A percentile compares a stretch with the other conserved stretches of the same genome.
These are phyloP conservation scores for Furcasterigmium furcatum DNA, from an alignment of 2,329 filamentous ascomycete genomes.

Conservation along the genomic window DNA sequence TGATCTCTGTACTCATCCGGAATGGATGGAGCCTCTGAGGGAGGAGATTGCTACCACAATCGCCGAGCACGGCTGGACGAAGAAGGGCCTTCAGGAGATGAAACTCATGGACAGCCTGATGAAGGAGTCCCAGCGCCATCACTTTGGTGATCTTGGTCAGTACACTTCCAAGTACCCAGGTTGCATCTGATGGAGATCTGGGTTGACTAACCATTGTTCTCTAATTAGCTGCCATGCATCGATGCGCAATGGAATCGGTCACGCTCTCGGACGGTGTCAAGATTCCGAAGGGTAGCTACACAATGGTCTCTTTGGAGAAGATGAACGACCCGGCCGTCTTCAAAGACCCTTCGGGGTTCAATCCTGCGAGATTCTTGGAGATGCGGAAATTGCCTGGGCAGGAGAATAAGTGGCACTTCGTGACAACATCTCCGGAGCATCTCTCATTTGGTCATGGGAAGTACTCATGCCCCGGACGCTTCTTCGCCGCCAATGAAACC, in stretches of 20 bases:
- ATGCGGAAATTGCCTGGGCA: conserved; percentile 4
- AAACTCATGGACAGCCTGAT: conserved; percentile 37
- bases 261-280: conserved; percentile 8
- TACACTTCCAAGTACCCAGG: too few relatives aligned
- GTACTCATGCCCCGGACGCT: conserved; percentile 37
- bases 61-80: conserved; percentile 28
- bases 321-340: conserved; percentile 1
- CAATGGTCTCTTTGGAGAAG: conserved; percentile 1
- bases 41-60: conserved; percentile 35
- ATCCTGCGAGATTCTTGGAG: conserved; percentile 5
- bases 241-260: conserved; percentile 1
- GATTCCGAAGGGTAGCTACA: conserved; percentile 2
- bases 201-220: neutral
- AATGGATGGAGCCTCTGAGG: conserved; percentile 34
- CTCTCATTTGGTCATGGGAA: conserved; percentile 32
- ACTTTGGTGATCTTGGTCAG: neutral
- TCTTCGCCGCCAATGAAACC: conserved; percentile 42
- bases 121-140: conserved; percentile 31
- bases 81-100: conserved; percentile 30
- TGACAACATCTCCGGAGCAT: conserved; percentile 29
- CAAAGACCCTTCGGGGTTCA: conserved; percentile 4
- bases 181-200: neutral
- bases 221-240: conserved; percentile 7
- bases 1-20: conserved; percentile 33
- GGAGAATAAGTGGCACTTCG: conserved; percentile 31